phyloP scores from a whole-genome alignment of 1,284 basidiomycete species.

The Heterobasidion irregulare region DNA sequence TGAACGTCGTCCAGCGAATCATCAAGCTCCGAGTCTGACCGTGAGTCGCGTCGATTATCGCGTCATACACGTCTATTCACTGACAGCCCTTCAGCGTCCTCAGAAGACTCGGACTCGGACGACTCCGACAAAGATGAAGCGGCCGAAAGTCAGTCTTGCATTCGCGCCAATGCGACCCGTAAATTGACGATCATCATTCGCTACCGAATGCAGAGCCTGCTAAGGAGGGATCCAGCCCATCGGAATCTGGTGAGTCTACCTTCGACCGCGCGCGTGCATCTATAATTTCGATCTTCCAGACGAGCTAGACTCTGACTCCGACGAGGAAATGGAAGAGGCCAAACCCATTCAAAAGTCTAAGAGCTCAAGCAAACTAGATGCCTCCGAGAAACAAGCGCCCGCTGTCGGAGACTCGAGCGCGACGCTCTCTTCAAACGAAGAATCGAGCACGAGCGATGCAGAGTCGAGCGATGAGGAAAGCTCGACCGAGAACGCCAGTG shows the following conservation, averaged over 20 bases:
- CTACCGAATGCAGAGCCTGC: neutral
- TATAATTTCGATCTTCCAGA: neutral
- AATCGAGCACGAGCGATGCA: conserved; percentile 5
- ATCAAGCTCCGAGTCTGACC: conserved; percentile 17
- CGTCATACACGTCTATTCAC: neutral
- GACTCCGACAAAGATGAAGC: neutral
- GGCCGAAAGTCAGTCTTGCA: no score
- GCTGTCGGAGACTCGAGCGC: conserved; percentile 14
- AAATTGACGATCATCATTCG: neutral
- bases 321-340: neutral
- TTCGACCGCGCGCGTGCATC: neutral
- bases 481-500: conserved; percentile 1
- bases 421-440: conserved; percentile 15
- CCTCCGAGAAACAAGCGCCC: neutral
- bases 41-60: conserved; percentile 17
- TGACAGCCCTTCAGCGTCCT: conserved; percentile 1
- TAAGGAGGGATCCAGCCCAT: conserved; percentile 6
- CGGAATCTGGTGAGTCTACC: conserved; percentile 18
- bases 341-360: conserved; percentile 4
- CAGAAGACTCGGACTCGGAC: conserved; percentile 4
- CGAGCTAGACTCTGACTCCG: conserved; percentile 2
- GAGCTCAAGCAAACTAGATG: neutral
- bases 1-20: conserved; percentile 4
- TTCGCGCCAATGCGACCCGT: no score
- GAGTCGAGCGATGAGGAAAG: conserved; percentile 8